A percentile compares a stretch with the other conserved stretches of the same genome.
These are phyloP conservation scores for Fibroporia radiculosa DNA, from an alignment of 768 basidiomycete genomes.

Conservation along the genomic window DNA sequence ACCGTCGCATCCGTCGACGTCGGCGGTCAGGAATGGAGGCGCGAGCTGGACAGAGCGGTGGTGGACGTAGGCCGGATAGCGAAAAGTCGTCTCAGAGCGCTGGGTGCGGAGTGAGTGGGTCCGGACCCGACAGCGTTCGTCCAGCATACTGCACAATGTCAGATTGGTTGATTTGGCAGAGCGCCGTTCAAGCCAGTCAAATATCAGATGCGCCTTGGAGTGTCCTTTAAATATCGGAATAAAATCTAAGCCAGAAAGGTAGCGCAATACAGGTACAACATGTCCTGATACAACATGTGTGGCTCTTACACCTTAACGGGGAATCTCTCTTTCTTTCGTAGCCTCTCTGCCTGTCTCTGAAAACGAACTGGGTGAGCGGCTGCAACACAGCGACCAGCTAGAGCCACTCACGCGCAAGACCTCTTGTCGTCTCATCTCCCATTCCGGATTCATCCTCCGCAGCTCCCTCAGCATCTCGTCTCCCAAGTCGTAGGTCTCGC, in stretches of 20 bases:
- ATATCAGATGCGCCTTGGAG: no score
- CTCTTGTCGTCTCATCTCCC: slow-evolving; percentile 47
- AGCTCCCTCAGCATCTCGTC: slow-evolving; percentile 50
- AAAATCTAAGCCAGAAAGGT: slow-evolving; percentile 8
- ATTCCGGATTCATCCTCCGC: slow-evolving; percentile 50
- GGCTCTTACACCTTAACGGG: slow-evolving; percentile 1
- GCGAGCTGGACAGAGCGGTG: slow-evolving; percentile 68
- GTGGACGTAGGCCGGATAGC: slow-evolving; percentile 72
- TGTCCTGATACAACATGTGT: no score
- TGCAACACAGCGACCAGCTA: slow-evolving; percentile 1
- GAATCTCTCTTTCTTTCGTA: slow-evolving; percentile 4
- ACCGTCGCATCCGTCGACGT: slow-evolving; percentile 30
- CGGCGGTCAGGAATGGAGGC: slow-evolving; percentile 44
- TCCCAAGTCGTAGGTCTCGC: slow-evolving; percentile 25
- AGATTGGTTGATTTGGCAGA: background rate
- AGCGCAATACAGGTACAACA: slow-evolving; percentile 1
- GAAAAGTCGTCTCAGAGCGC: slow-evolving; percentile 48
- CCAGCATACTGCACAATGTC: background rate
- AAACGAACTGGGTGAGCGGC: background rate
- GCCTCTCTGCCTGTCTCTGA: slow-evolving; percentile 16
- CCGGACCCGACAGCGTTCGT: background rate
- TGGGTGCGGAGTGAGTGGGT: slow-evolving; percentile 16
- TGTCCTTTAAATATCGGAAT: slow-evolving; percentile 15
- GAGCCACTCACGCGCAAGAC: slow-evolving; percentile 38
- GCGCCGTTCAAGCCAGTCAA: no score